These are phyloP conservation scores for Cladosporium sp. DNA, from an alignment of 2,329 filamentous ascomycete species.

Conservation along the genomic window DNA sequence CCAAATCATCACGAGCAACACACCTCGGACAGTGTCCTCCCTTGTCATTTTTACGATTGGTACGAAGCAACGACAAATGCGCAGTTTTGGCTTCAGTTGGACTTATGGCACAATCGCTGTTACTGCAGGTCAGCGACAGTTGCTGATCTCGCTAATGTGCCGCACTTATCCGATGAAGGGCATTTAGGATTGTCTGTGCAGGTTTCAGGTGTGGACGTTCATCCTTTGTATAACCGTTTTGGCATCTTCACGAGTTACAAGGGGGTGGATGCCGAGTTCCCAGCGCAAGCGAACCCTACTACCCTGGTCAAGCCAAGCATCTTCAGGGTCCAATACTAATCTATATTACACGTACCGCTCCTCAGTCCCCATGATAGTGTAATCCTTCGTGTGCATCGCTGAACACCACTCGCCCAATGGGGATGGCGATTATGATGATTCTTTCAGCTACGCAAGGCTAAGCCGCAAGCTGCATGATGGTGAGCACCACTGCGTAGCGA, in stretches of 20 bases:
- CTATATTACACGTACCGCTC: neutral
- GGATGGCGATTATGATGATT: neutral
- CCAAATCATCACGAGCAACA: neutral
- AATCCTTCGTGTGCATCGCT: neutral
- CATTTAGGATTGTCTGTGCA: neutral
- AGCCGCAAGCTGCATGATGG: neutral
- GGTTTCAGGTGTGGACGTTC: neutral
- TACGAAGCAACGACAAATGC: neutral
- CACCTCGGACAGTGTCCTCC: neutral
- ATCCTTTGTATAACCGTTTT: neutral
- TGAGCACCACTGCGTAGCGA: neutral
- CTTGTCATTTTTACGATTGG: neutral
- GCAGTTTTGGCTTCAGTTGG: neutral
- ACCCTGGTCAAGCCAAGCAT: conserved; percentile 5
- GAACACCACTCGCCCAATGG: neutral
- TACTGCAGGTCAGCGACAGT: neutral
- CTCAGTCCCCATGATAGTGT: neutral
- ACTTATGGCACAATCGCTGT: neutral
- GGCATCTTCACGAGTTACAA: neutral
- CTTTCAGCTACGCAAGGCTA: neutral
- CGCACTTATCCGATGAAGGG: neutral
- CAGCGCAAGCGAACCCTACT: neutral
- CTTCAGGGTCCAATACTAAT: conserved; percentile 1
- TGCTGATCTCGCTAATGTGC: neutral
- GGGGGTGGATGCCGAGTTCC: neutral